A percentile compares a stretch with the other conserved stretches of the same genome.
phyloP scores from a whole-genome alignment of 305 asterid genomes.

The Rubia balearica region DNA sequence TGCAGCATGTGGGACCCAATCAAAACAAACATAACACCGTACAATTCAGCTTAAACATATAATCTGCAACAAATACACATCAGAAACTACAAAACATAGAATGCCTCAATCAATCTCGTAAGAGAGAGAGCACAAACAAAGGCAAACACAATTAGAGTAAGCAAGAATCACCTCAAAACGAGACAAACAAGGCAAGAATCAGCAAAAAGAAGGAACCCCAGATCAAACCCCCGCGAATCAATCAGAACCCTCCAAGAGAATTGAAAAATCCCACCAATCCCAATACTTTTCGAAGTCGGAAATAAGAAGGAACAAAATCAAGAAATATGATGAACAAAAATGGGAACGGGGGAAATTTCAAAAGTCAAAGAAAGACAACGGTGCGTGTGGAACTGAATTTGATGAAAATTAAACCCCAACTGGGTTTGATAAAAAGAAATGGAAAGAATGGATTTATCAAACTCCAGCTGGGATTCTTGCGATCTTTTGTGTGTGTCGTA shows the following conservation, averaged over 20 bases:
- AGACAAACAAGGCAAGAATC: slow-evolving; percentile 25
- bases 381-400: slow-evolving; percentile 15
- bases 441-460: slow-evolving; percentile 33
- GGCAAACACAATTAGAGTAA: slow-evolving; percentile 14
- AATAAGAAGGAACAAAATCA: neutral
- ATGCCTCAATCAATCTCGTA: neutral
- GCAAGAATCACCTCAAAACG: slow-evolving; percentile 35
- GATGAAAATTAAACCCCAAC: slow-evolving; percentile 29
- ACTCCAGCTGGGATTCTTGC: slow-evolving; percentile 35
- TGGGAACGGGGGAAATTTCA: slow-evolving; percentile 16
- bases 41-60: neutral
- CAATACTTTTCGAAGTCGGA: neutral
- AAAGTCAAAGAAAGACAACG: slow-evolving; percentile 42
- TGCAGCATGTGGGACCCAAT: slow-evolving; percentile 5
- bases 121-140: neutral
- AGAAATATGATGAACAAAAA: slow-evolving; percentile 9
- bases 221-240: slow-evolving; percentile 33
- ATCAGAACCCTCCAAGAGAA: slow-evolving; percentile 18
- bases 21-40: neutral
- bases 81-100: neutral
- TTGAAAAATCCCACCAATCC: neutral
- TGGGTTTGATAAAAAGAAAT: slow-evolving; percentile 41
- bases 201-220: slow-evolving; percentile 26
- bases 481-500: neutral
- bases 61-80: slow-evolving; percentile 2